Base-by-base conservation (phyloP, 1,284 basidiomycete genomes). In the Cutaneotrichosporon dermatis region DNA sequence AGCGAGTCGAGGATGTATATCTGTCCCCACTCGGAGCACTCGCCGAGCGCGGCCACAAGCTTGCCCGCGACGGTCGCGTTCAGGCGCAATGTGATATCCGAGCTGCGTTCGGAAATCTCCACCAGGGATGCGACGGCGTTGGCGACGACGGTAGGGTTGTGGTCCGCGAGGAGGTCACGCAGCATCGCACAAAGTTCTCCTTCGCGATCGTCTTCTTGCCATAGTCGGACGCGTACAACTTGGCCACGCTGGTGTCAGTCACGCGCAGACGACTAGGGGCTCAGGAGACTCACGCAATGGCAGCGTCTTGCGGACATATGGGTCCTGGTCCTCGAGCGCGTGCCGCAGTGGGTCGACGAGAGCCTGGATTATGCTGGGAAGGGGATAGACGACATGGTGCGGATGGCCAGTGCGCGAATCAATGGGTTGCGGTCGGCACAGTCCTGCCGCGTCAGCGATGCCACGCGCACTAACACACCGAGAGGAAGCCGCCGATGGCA, bases 1-100 rank as follows among this genome's bases (percentile, higher is more conserved):
- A 99, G 79, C 3, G 91, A 89, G 76, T 99, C 96, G 55, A 99
- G 83, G 65, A 99, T 98, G 76, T 99, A 99, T 44, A 98, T 93
- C 78, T 98, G 95, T 1, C 95, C 95, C 96, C 96, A 99, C 80
- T 99, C 95, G 0, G 95, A 97, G 75, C 95, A 98, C 79, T 98
- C 96, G 72, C 96, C 96, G 15, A 99, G 82, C 2, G 95, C 95
- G 51, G 97, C 90, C 56, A 99, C 83, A 6, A 99, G 84, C 76
- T 96, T 97, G 54, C 77, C 77, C 0, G 76, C 75, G 6, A 77
- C 76, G 3, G 73, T 76, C 5, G 72, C 71, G 56, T 76, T 82
- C 66, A 69, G 74, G 66, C 68, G 77, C 65, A 79, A 65, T n/a
- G 75, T 71, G 37, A 78, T 79, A 57, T 83, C 80, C 61, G 93